phyloP scores from a whole-genome alignment of 208 protist genomes.

The Leishmania tropica region DNA sequence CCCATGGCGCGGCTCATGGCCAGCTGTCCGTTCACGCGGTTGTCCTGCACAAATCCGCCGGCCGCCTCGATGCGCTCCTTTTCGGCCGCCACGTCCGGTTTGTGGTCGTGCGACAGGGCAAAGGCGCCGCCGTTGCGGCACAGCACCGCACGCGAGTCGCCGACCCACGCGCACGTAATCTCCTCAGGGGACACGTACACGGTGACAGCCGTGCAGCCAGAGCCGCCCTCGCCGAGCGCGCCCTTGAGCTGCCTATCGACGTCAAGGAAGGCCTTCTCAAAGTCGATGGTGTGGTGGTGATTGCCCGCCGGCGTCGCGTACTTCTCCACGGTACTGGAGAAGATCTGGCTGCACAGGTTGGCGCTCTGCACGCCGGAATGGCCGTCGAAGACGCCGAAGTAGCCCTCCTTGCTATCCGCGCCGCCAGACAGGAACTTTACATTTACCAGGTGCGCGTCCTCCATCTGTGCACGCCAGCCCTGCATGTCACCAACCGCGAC shows the following conservation, averaged over 20 bases:
- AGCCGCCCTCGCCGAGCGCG: slow-evolving; percentile 37
- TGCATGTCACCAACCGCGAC: slow-evolving; percentile 88
- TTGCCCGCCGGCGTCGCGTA: slow-evolving; percentile 25
- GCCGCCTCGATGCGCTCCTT: slow-evolving; percentile 81
- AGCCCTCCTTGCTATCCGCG: slow-evolving; percentile 46
- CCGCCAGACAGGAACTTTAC: slow-evolving; percentile 41
- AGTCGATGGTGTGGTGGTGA: slow-evolving; percentile 49
- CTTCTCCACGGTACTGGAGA: slow-evolving; percentile 41
- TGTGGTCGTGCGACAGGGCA: slow-evolving; percentile 92
- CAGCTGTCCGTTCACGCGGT: slow-evolving; percentile 94
- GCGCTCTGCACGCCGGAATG: slow-evolving; percentile 71
- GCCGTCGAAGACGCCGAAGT: slow-evolving; percentile 92
- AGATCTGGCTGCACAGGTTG: slow-evolving; percentile 36
- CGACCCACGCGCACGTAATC: slow-evolving; percentile 91
- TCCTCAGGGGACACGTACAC: slow-evolving; percentile 67
- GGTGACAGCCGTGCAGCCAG: slow-evolving; percentile 75
- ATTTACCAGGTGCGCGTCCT: slow-evolving; percentile 82
- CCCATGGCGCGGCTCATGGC: slow-evolving; percentile 95
- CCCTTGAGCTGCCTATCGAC: slow-evolving; percentile 55
- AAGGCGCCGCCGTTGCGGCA: slow-evolving; percentile 76
- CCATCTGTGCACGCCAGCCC: slow-evolving; percentile 90
- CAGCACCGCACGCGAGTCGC: slow-evolving; percentile 92
- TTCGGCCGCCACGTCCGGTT: slow-evolving; percentile 79
- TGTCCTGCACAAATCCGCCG: slow-evolving; percentile 88
- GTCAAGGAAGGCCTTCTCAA: slow-evolving; percentile 67